These are phyloP conservation scores for Cronartium ribicola DNA, from an alignment of 1,284 basidiomycete species.

Conservation along the genomic window DNA sequence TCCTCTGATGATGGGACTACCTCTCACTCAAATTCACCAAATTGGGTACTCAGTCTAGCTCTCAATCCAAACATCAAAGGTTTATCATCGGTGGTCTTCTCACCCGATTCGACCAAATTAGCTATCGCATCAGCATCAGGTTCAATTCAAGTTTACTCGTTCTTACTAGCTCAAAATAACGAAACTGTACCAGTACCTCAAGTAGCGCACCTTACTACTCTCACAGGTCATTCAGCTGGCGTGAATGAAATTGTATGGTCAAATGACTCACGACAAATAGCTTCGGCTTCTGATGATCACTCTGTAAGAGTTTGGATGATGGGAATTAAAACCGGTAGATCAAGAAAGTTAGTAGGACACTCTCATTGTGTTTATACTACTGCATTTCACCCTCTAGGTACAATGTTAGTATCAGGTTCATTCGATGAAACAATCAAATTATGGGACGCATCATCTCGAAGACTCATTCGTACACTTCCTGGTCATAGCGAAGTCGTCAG, in stretches of 20 bases:
- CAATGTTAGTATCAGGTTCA: slow-evolving; percentile 81
- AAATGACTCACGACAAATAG: slow-evolving; percentile 69
- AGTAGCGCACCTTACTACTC: neutral
- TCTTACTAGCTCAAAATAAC: neutral
- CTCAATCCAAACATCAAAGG: slow-evolving; percentile 50
- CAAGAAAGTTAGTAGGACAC: slow-evolving; percentile 68
- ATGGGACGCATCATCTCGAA: slow-evolving; percentile 87
- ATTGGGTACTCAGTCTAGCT: neutral
- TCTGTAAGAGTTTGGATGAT: slow-evolving; percentile 75
- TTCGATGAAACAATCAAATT: slow-evolving; percentile 92
- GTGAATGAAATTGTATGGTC: slow-evolving; percentile 87
- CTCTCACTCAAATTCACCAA: neutral
- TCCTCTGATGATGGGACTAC: neutral
- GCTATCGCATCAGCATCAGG: slow-evolving; percentile 49
- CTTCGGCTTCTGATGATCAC: slow-evolving; percentile 85
- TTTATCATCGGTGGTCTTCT: slow-evolving; percentile 55
- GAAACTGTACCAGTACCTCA: too few relatives aligned
- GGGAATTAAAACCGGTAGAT: slow-evolving; percentile 57
- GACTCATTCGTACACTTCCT: slow-evolving; percentile 71
- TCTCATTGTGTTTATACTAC: slow-evolving; percentile 91
- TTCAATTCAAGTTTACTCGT: neutral
- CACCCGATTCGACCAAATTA: slow-evolving; percentile 54
- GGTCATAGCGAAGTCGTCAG: slow-evolving; percentile 97
- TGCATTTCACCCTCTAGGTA: slow-evolving; percentile 81
- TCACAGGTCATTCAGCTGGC: slow-evolving; percentile 54